phyloP scores from a whole-genome alignment of 2,329 filamentous ascomycete genomes.

The Colletotrichum higginsianum region DNA sequence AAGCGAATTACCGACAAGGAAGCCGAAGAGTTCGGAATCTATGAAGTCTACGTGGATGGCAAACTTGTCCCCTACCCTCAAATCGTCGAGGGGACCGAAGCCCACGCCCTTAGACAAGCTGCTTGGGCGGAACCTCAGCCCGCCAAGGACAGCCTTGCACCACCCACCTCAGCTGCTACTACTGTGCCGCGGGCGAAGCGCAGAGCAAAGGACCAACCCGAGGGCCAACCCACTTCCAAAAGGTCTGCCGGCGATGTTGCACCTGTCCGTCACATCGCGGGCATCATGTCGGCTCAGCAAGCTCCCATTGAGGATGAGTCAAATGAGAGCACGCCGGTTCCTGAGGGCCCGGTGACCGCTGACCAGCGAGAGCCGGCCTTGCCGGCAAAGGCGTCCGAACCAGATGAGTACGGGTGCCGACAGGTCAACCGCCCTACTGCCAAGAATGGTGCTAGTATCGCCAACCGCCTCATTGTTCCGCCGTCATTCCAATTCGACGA shows the following conservation, averaged over 20 bases:
- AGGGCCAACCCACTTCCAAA: constrained; percentile 66
- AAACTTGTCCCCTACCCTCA: constrained; percentile 62
- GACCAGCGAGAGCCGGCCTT: constrained; percentile 47
- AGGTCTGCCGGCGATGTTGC: constrained; percentile 54
- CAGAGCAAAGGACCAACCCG: constrained; percentile 64
- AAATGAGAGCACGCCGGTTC: constrained; percentile 46
- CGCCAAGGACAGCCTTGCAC: constrained; percentile 15
- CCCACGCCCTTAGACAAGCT: constrained; percentile 38
- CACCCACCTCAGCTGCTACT: constrained; percentile 24
- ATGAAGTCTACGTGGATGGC: constrained; percentile 58
- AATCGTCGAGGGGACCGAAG: constrained; percentile 58
- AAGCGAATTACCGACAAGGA: constrained; percentile 62
- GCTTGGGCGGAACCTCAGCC: constrained; percentile 39
- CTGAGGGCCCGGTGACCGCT: constrained; percentile 48
- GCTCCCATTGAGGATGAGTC: constrained; percentile 47
- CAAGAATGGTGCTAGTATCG: constrained; percentile 54
- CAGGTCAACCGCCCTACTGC: constrained; percentile 60
- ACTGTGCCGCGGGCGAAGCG: constrained; percentile 57
- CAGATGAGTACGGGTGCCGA: constrained; percentile 68
- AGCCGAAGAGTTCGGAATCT: constrained; percentile 61
- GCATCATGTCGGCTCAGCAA: constrained; percentile 53
- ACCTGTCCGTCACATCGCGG: constrained; percentile 43
- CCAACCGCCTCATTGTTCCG: constrained; percentile 70
- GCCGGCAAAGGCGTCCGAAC: constrained; percentile 54
- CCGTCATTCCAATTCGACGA: constrained; percentile 63